Percentiles rank a stretch among this genome's conserved stretches.
phyloP scores from a whole-genome alignment of 2,329 filamentous ascomycete species.

The Fusarium cyanostomum region DNA sequence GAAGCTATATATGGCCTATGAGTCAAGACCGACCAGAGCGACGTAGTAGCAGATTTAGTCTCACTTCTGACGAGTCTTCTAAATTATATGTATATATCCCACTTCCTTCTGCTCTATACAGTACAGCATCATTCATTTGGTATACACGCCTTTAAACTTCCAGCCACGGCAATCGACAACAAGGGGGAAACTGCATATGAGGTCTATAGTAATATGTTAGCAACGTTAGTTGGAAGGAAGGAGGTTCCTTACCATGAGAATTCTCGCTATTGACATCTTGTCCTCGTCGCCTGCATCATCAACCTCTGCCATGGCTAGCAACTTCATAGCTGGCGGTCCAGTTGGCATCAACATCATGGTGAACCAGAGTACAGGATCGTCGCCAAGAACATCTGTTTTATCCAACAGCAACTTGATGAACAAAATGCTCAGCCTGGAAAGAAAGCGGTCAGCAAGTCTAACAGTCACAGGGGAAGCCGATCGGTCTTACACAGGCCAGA shows the following conservation, averaged over 20 bases:
- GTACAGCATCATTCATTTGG: too few species aligned
- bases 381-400: conserved; percentile 5
- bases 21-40: too few species aligned
- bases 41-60: too few species aligned
- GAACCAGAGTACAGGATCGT: conserved; percentile 27
- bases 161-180: conserved; percentile 23
- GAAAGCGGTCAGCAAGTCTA: neutral
- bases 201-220: conserved; percentile 2
- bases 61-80: too few species aligned
- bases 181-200: conserved; percentile 25
- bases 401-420: conserved; percentile 22
- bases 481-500: conserved; percentile 23
- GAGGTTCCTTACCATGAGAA: conserved; percentile 13
- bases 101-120: too few species aligned
- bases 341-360: conserved; percentile 29
- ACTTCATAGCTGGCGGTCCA: conserved; percentile 25
- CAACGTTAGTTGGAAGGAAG: fast-evolving
- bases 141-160: conserved; percentile 23
- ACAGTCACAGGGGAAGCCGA: fast-evolving
- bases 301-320: conserved; percentile 26
- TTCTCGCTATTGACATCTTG: conserved; percentile 27
- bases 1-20: too few species aligned
- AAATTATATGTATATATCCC: too few species aligned
- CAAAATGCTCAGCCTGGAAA: conserved; percentile 12
- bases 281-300: conserved; percentile 27